These are phyloP conservation scores for Erodium maritimum DNA, from an alignment of 345 rosid genomes.

Conservation along the genomic window DNA sequence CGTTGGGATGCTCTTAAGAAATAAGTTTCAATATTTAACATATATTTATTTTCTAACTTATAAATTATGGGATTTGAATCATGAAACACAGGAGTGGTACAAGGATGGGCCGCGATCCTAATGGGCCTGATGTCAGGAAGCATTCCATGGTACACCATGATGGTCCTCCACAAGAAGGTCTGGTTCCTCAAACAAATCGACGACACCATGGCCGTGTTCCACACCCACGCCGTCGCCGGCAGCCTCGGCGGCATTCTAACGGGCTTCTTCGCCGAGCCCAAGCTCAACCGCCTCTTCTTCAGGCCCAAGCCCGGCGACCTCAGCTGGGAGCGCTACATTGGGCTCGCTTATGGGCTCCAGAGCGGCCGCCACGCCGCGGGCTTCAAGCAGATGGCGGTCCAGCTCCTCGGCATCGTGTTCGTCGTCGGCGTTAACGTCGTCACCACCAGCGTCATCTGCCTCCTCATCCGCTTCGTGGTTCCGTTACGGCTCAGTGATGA, in stretches of 20 bases:
- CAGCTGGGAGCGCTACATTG: conserved; percentile 37
- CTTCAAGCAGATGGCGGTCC: conserved; percentile 44
- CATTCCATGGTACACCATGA: conserved; percentile 69
- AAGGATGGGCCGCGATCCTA: conserved; percentile 62
- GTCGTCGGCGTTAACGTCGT: conserved; percentile 23
- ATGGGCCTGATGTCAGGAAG: conserved; percentile 59
- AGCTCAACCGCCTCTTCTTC: conserved; percentile 45
- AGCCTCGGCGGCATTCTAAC: conserved; percentile 53
- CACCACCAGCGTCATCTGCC: conserved; percentile 33
- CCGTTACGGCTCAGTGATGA: conserved; percentile 48
- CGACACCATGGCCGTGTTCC: conserved; percentile 65
- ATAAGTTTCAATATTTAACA: no score
- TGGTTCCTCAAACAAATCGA: conserved; percentile 47
- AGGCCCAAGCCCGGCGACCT: not conserved
- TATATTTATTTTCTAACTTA: no score
- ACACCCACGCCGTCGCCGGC: conserved; percentile 59
- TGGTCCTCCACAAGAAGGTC: conserved; percentile 59
- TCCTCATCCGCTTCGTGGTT: conserved; percentile 24
- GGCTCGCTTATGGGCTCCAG: conserved; percentile 37
- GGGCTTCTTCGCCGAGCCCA: conserved; percentile 53
- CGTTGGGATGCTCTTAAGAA: no score
- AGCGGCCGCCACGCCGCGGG: conserved; percentile 21
- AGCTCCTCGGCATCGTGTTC: conserved; percentile 38
- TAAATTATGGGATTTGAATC: no score
- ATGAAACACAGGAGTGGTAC: conserved; percentile 57